These are phyloP conservation scores for Cryptococcus neoformans DNA, from an alignment of 1,284 basidiomycete genomes.

Conservation along the genomic window DNA sequence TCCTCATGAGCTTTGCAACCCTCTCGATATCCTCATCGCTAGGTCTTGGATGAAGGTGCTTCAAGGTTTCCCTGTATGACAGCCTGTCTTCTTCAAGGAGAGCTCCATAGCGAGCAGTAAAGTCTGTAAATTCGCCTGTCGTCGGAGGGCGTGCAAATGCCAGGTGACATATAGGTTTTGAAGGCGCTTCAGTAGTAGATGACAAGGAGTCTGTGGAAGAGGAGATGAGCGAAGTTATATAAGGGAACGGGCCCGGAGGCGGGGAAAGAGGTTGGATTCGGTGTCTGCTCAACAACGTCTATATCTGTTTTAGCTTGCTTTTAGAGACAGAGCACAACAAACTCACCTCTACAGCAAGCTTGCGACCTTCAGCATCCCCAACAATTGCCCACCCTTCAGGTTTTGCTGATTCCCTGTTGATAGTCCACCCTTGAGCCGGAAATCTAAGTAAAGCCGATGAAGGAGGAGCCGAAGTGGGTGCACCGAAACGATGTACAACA, in stretches of 20 bases:
- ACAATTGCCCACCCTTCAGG: slow-evolving; percentile 65
- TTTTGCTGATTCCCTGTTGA: slow-evolving; percentile 40
- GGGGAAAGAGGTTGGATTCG: slow-evolving; percentile 60
- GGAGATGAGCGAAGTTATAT: slow-evolving; percentile 50
- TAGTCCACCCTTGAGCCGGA: slow-evolving; percentile 59
- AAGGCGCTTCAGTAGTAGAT: slow-evolving; percentile 48
- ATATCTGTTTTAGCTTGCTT: background rate
- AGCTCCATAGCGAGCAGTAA: slow-evolving; percentile 82
- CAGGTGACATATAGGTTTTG: slow-evolving; percentile 60
- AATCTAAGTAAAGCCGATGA: slow-evolving; percentile 47
- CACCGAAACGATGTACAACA: slow-evolving; percentile 33
- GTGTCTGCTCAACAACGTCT: slow-evolving; percentile 68
- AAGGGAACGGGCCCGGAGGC: slow-evolving; percentile 68
- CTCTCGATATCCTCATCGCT: slow-evolving; percentile 37
- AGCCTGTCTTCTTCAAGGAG: slow-evolving; percentile 76
- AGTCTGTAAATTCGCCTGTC: slow-evolving; percentile 81
- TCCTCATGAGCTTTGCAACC: slow-evolving; percentile 54
- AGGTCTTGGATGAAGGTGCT: slow-evolving; percentile 28
- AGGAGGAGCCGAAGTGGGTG: slow-evolving; percentile 14
- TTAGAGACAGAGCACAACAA: background rate
- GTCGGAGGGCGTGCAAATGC: slow-evolving; percentile 67
- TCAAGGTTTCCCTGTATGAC: slow-evolving; percentile 52
- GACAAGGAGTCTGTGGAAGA: slow-evolving; percentile 4
- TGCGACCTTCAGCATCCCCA: slow-evolving; percentile 56
- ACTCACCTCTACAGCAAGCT: slow-evolving; percentile 60